Base-by-base conservation (phyloP, 768 basidiomycete genomes). In the Agrocybe pediades region DNA sequence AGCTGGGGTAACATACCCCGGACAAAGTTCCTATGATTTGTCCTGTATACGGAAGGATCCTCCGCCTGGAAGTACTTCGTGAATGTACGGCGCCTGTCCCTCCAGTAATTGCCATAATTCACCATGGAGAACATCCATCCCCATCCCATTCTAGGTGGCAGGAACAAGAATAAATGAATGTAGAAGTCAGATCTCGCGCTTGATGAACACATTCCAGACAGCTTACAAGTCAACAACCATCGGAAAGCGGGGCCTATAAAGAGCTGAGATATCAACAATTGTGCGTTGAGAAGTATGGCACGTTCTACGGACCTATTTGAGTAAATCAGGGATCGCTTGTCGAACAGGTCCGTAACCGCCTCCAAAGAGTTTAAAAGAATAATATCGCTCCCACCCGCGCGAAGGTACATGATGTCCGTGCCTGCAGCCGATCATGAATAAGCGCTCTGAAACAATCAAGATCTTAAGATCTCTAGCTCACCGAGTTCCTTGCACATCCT, bases 251-350 rank as follows among this genome's bases (percentile, higher is more conserved):
- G 68, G 65, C 23, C 72, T 71, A n/a, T n/a, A n/a, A n/a, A n/a
- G 40, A 9, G 20, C 9, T 36, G 3, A 17, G 15, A 21, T 43
- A 19, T 39, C 36, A 29, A 25, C 9, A 26, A n/a, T n/a, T n/a
- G n/a, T n/a, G n/a, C n/a, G n/a, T n/a, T n/a, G n/a, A n/a, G n/a
- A n/a, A n/a, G n/a, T n/a, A n/a, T n/a, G 2, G 15, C 1, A n/a
- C 13, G 11, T 13, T 36, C n/a, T n/a, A 43, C 67, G 26, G 40
- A 65, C 67, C 77, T 63, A 57, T 71, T 69, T 0, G 76, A 78
- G 59, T 78, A 79, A 15, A 73, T 73, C 2, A 68, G 49, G 0
- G 75, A 74, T 25, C 71, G 62, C 52, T 73, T 78, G 23, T 74
- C 73, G 15, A 79, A 65, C 0, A 80, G 63, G 0, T 79, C 76